These are phyloP conservation scores for Plasmodium ovale DNA, from an alignment of 169 alveolate species.

Conservation along the genomic window DNA sequence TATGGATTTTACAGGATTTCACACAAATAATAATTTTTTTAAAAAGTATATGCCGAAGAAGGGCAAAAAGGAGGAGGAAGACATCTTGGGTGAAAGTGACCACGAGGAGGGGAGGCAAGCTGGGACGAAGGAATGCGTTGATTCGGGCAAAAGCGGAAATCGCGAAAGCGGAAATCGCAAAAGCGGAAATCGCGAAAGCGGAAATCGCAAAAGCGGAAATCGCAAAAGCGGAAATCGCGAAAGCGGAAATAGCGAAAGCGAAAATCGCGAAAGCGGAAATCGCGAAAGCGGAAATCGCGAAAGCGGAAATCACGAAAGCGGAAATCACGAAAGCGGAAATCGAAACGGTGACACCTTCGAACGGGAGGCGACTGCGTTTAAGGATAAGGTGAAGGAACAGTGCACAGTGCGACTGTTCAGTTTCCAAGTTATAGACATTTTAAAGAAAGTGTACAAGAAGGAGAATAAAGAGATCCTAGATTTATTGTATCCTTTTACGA, in stretches of 20 bases:
- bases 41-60: slow-evolving; percentile 64
- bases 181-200: slow-evolving; percentile 22
- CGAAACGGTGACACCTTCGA: slow-evolving; percentile 35
- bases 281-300: slow-evolving; percentile 20
- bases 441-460: slow-evolving; percentile 82
- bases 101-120: slow-evolving; percentile 31
- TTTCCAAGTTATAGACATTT: slow-evolving; percentile 87
- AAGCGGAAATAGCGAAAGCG: background rate
- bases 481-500: slow-evolving; percentile 84
- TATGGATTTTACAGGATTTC: slow-evolving; percentile 18
- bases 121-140: background rate
- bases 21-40: slow-evolving; percentile 42
- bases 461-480: slow-evolving; percentile 81
- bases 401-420: slow-evolving; percentile 86
- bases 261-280: background rate
- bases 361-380: slow-evolving; percentile 58
- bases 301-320: background rate
- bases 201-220: background rate
- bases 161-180: background rate
- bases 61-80: slow-evolving; percentile 36
- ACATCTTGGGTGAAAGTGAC: slow-evolving; percentile 37
- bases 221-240: slow-evolving; percentile 44
- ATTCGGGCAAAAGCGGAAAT: slow-evolving; percentile 1
- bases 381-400: slow-evolving; percentile 78
- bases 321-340: slow-evolving; percentile 1